Base-by-base conservation (phyloP, 2,329 filamentous ascomycete species). In the Pseudogymnoascus verrucosus region DNA sequence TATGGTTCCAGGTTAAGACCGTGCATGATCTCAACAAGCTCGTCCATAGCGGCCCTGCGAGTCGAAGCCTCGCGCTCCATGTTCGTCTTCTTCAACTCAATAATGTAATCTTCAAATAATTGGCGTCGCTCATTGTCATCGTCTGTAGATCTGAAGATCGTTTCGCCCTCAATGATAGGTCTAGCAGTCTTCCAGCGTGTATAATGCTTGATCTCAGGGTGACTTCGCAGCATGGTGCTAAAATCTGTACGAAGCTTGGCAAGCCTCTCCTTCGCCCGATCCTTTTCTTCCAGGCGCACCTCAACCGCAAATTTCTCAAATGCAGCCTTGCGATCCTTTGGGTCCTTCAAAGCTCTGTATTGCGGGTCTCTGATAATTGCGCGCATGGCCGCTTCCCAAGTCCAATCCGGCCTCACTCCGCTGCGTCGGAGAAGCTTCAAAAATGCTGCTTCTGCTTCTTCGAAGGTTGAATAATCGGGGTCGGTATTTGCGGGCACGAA, bases 281-380 rank as follows among this genome's bases (percentile, higher is more conserved):
- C 91, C 79, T 96, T 95, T 78, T 99, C 95, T 78, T 97, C 91
- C 69, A 89, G 82, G 69, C 95, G 86, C 76, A 96, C 84, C 75
- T 98, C 91, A 70, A 91, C 83, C 74, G 91, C 91, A 79, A 95
- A 99, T 78, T 96, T 96, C 78, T 96, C 91, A 76, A 97, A 99
- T 16, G 92, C 91, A 68, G 87, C 82, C 76, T 91, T 95, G 69
- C 95, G 87, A 73, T 96, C 93, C 76, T 89, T 92, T 4, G 95
- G 91, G 71, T 97, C 92, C 72, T 93, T 95, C 69, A 99, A 87
- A 19, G 95, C 90, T 66, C 93, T 89, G 75, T 95, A 98, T 71
- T 97, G 91, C 54, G 92, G 87, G 69, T 99, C 95, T 71, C 90
- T 93, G 69, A 96, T 91, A 16, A 91, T 90, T 19, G 86, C 85